These are phyloP conservation scores for Syzygium grande DNA, from an alignment of 345 rosid genomes.

Conservation along the genomic window DNA sequence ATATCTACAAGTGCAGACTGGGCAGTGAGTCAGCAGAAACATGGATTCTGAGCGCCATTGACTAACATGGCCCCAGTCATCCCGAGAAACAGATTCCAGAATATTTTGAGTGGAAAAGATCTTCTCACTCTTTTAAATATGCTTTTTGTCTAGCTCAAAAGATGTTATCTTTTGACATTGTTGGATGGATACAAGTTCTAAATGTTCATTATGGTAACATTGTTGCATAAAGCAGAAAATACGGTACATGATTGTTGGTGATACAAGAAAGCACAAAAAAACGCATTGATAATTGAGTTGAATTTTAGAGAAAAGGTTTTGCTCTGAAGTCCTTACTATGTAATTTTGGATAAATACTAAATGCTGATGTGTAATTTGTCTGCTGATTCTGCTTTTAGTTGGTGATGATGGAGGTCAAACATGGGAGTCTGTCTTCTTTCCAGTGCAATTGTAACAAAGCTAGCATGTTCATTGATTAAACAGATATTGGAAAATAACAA, in stretches of 20 bases:
- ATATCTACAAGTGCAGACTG: neutral
- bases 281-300: neutral
- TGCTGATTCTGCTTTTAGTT: neutral
- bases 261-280: neutral
- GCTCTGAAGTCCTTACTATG: neutral
- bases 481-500: neutral
- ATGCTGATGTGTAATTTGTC: neutral
- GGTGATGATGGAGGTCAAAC: neutral
- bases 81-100: neutral
- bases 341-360: neutral
- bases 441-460: neutral
- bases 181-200: neutral
- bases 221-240: neutral
- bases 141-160: neutral
- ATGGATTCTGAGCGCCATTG: neutral
- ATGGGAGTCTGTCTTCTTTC: neutral
- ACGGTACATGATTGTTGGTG: neutral
- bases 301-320: neutral
- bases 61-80: neutral
- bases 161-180: neutral
- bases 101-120: neutral
- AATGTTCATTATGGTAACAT: no score
- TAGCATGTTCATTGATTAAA: neutral
- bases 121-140: neutral
- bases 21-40: neutral